Conservation (phyloP, 1,284 basidiomycete species). For the Ceraceosorus guamensis region DNA sequence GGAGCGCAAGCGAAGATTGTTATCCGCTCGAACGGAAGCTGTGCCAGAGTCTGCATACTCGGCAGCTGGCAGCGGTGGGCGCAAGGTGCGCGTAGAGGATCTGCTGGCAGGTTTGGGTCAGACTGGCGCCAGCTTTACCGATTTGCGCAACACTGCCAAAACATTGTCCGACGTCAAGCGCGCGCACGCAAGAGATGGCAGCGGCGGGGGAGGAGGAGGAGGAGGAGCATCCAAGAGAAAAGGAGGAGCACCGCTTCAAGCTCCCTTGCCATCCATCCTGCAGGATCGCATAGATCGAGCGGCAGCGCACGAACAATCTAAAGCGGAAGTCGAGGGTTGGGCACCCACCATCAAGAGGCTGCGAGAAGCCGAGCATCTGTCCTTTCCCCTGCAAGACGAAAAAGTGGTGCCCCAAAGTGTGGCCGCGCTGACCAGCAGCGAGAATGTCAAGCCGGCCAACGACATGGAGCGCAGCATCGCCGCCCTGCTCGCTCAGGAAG, state of each 20-base stretch:
- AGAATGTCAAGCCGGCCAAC: conserved; percentile 53
- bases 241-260: conserved; percentile 62
- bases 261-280: conserved; percentile 74
- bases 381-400: conserved; percentile 75
- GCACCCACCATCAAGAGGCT: conserved; percentile 63
- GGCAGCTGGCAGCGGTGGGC: conserved; percentile 19
- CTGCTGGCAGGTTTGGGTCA: conserved; percentile 61
- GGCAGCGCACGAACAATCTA: conserved; percentile 88
- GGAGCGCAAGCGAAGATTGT: conserved; percentile 52
- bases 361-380: conserved; percentile 73
- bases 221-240: conserved; percentile 52
- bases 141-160: conserved; percentile 28
- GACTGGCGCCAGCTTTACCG: conserved; percentile 17
- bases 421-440: conserved; percentile 59
- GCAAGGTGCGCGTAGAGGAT: conserved; percentile 57
- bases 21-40: conserved; percentile 66
- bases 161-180: conserved; percentile 14
- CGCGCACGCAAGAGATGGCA: too few relatives aligned
- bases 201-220: too few relatives aligned
- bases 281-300: conserved; percentile 86
- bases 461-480: conserved; percentile 40
- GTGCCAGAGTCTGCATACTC: conserved; percentile 60
- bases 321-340: conserved; percentile 90
- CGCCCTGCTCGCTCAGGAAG: conserved; percentile 44
- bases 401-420: not conserved